Evolutionary conservation across 805 yeast genomes (phyloP), one percentile per base, ranked within the genome.

Genomic region (Pachysolen tannophilus): DNA sequence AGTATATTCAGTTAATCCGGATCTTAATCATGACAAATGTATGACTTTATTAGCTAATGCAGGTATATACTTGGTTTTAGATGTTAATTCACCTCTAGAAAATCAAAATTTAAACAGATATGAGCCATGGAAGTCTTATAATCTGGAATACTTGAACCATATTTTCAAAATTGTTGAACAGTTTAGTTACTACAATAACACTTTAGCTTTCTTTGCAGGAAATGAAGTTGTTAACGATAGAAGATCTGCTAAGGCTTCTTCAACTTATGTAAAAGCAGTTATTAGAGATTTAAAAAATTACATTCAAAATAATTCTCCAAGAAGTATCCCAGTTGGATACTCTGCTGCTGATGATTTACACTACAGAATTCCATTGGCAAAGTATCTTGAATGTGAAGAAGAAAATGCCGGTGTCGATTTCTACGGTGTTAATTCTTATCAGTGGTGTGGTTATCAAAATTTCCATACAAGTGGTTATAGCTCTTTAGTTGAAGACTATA

Each of bases 261-360:
- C 97, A 2, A 63, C 68, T 3, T 90, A 76, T 51, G 64, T 90
- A 28, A 85, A 86, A 48, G 87, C 84, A 0, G 68, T 88, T 20
- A 65, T 86, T 5, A 65, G 90, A 32, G 97, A 90, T 57, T 71
- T 90, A 63, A 88, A 88, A 55, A 60, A 60, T 20, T 90, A 82
- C 52, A 77, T 85, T 41, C 52, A 60, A 7, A 47, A 53, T 19
- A 73, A 84, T 47, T 57, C 76, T 3, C 69, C 75, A 2, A 68
- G 98, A 37, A 49, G 50, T 10, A 72, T 90, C 13, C 97, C 97
- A 1, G 84, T 90, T 25, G 97, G 97, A 1, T 90, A 90, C 55
- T 86, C 97, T 0, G 97, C 97, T 0, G 97, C 97, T 1, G 97
- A 90, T 58, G 97, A 88, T 50, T 66, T 88, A 40, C 58, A 67